phyloP scores from a whole-genome alignment of 1,284 basidiomycete genomes.

The Fistulinella cinereoalba region DNA sequence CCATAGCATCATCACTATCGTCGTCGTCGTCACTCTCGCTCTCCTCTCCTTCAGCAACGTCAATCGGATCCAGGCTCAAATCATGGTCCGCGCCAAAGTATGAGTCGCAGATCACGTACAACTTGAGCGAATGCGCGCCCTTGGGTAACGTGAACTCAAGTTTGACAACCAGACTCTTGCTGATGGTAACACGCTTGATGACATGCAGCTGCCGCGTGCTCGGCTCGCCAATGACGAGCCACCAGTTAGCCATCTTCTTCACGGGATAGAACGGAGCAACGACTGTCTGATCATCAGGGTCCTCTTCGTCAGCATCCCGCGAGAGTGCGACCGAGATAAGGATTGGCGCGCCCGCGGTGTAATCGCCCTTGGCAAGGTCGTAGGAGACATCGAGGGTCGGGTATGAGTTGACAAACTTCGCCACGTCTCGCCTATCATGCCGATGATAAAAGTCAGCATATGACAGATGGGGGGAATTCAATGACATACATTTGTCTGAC shows the following conservation, averaged over 20 bases:
- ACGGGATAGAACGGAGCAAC: slow-evolving; percentile 90
- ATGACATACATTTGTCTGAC: slow-evolving; percentile 75
- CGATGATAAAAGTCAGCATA: slow-evolving; percentile 17
- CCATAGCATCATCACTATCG: slow-evolving; percentile 47
- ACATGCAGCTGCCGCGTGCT: slow-evolving; percentile 75
- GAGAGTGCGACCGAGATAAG: slow-evolving; percentile 76
- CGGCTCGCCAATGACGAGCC: slow-evolving; percentile 90
- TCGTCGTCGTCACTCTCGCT: slow-evolving; percentile 54
- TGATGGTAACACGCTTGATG: slow-evolving; percentile 94
- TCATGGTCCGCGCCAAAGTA: slow-evolving; percentile 91
- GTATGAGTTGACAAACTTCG: slow-evolving; percentile 92
- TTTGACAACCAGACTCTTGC: slow-evolving; percentile 73
- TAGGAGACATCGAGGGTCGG: slow-evolving; percentile 87
- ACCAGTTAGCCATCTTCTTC: slow-evolving; percentile 95
- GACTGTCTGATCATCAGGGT: slow-evolving; percentile 77
- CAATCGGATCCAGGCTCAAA: slow-evolving; percentile 74
- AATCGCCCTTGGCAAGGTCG: slow-evolving; percentile 79
- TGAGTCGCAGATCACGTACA: slow-evolving; percentile 92
- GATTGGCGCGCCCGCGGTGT: slow-evolving; percentile 84
- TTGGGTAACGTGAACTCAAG: slow-evolving; percentile 87
- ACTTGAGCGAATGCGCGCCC: slow-evolving; percentile 79
- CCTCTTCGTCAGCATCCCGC: slow-evolving; percentile 84
- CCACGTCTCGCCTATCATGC: slow-evolving; percentile 72
- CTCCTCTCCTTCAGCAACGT: slow-evolving; percentile 81
- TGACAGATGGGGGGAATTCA: background rate